Conservation (phyloP, 2,329 filamentous ascomycete species). For the Thelonectria blattea region DNA sequence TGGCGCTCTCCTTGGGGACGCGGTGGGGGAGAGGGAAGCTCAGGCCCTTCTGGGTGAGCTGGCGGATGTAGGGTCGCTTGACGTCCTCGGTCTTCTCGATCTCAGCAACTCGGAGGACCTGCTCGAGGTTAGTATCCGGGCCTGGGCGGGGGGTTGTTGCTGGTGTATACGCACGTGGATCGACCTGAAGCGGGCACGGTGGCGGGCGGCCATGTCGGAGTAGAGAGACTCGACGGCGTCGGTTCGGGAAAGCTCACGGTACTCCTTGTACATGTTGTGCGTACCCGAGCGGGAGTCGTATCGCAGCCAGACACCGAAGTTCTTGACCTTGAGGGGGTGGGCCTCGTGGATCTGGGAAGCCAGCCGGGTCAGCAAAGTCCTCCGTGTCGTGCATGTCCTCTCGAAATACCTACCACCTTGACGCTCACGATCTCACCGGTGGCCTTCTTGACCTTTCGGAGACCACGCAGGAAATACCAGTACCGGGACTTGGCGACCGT, state of each 20-base stretch:
- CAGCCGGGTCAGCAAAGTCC: slow-evolving; percentile 2
- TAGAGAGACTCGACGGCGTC: slow-evolving; percentile 97
- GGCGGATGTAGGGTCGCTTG: slow-evolving; percentile 99
- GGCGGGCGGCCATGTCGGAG: slow-evolving; percentile 99
- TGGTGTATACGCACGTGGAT: slow-evolving; percentile 80
- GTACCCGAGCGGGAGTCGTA: slow-evolving; percentile 99
- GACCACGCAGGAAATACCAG: slow-evolving; percentile 99
- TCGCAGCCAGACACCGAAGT: slow-evolving; percentile 99
- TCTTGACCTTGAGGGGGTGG: slow-evolving; percentile 99
- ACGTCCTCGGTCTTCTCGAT: slow-evolving; percentile 92
- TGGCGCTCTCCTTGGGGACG: slow-evolving; percentile 78
- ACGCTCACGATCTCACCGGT: slow-evolving; percentile 98
- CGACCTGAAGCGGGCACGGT: slow-evolving; percentile 94
- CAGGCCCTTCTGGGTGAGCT: slow-evolving; percentile 93
- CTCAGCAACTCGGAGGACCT: slow-evolving; percentile 99
- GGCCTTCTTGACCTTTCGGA: slow-evolving; percentile 99
- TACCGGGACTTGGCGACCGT: slow-evolving; percentile 99
- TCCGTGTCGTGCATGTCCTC: neutral
- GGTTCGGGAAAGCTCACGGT: slow-evolving; percentile 96
- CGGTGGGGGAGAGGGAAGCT: slow-evolving; percentile 99
- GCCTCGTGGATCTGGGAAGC: slow-evolving; percentile 87
- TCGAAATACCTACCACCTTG: slow-evolving; percentile 77
- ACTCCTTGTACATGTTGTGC: slow-evolving; percentile 99
- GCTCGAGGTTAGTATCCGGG: slow-evolving; percentile 13
- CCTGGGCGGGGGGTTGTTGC: slow-evolving; percentile 5